Conservation (phyloP, 2,329 filamentous ascomycete genomes). For the Ramularia collo-cygni region DNA sequence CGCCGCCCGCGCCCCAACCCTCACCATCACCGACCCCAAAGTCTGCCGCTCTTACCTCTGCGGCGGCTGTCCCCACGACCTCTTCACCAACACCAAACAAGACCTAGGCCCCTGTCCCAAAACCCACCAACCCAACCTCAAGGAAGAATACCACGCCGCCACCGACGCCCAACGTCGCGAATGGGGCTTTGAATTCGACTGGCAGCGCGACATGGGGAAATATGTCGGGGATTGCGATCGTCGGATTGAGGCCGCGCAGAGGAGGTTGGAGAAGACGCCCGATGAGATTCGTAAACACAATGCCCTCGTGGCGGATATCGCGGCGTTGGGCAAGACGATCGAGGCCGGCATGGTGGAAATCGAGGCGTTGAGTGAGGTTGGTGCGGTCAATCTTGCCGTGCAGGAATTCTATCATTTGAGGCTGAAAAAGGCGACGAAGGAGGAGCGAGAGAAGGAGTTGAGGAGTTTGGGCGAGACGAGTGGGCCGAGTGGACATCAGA, state of each 20-base stretch:
- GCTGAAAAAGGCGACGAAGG: constrained; percentile 71
- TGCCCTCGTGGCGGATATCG: constrained; percentile 75
- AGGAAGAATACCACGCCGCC: constrained; percentile 77
- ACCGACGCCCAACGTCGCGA: constrained; percentile 64
- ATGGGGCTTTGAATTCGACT: constrained; percentile 92
- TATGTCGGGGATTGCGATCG: constrained; percentile 97
- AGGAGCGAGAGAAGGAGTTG: constrained; percentile 77
- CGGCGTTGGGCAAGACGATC: constrained; percentile 70
- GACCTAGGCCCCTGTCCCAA: constrained; percentile 86
- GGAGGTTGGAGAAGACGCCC: constrained; percentile 89
- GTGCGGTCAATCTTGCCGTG: constrained; percentile 71
- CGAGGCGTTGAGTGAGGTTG: constrained; percentile 73
- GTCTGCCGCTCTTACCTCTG: constrained; percentile 91
- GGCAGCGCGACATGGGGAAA: constrained; percentile 89
- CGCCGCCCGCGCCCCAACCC: constrained; percentile 63
- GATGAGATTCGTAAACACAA: constrained; percentile 90
- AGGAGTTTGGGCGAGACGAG: constrained; percentile 87
- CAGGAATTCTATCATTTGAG: constrained; percentile 84
- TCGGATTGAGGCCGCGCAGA: constrained; percentile 82
- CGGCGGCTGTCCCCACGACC: constrained; percentile 93
- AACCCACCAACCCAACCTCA: constrained; percentile 80
- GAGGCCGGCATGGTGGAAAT: constrained; percentile 79
- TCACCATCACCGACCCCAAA: constrained; percentile 84
- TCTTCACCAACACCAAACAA: constrained; percentile 99
- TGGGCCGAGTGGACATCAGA: constrained; percentile 91